These are phyloP conservation scores for Apiosordaria backusii DNA, from an alignment of 495 filamentous ascomycete genomes.

Conservation along the genomic window DNA sequence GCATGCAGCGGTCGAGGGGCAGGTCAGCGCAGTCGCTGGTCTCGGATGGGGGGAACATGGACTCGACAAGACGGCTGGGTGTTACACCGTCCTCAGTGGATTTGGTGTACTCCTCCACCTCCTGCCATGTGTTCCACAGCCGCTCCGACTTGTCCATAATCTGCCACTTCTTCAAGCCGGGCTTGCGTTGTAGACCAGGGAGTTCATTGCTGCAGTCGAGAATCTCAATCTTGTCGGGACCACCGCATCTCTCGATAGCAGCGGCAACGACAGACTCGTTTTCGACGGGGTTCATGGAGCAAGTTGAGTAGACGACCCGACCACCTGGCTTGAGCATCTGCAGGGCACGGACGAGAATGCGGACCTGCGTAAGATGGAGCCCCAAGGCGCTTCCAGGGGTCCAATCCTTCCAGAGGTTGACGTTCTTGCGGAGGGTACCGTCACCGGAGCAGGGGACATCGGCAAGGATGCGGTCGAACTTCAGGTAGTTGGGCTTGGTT, in stretches of 20 bases:
- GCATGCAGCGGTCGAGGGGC: slow-evolving; percentile 85
- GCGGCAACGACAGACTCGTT: slow-evolving; percentile 85
- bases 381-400: slow-evolving; percentile 76
- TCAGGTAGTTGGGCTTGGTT: slow-evolving; percentile 68
- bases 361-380: slow-evolving; percentile 75
- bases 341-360: slow-evolving; percentile 86
- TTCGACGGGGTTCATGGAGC: slow-evolving; percentile 95
- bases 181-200: slow-evolving; percentile 66
- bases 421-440: slow-evolving; percentile 87
- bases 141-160: slow-evolving; percentile 79
- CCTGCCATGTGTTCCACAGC: slow-evolving; percentile 72
- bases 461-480: slow-evolving; percentile 93
- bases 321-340: slow-evolving; percentile 97
- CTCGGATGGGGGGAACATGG: slow-evolving; percentile 74
- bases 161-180: slow-evolving; percentile 75
- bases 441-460: slow-evolving; percentile 98
- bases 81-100: slow-evolving; percentile 52
- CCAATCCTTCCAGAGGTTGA: slow-evolving; percentile 93
- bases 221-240: slow-evolving; percentile 72
- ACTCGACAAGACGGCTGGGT: slow-evolving; percentile 60
- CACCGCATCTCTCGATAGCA: slow-evolving; percentile 89
- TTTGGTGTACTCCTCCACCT: slow-evolving; percentile 63
- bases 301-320: slow-evolving; percentile 93
- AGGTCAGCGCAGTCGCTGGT: slow-evolving; percentile 52
- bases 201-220: slow-evolving; percentile 76